These are phyloP conservation scores for Aspergillus asperescens DNA, from an alignment of 495 filamentous ascomycete species.

Conservation along the genomic window DNA sequence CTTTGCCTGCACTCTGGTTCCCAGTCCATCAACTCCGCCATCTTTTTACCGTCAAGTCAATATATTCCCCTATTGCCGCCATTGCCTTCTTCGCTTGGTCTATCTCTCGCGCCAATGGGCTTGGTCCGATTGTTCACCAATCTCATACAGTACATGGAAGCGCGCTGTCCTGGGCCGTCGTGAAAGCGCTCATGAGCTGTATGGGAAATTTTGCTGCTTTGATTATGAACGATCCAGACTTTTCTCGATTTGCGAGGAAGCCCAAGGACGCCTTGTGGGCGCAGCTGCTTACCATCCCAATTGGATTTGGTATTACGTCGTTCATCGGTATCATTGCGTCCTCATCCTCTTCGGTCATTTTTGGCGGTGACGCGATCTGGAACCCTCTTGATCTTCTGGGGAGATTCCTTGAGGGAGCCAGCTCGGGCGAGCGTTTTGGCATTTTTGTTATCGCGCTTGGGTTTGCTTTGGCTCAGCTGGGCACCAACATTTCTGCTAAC, in stretches of 20 bases:
- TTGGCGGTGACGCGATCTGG: conserved; percentile 70
- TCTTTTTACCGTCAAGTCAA: conserved; percentile 87
- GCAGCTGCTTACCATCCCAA: conserved; percentile 79
- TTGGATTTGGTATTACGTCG: conserved; percentile 81
- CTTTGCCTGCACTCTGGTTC: conserved; percentile 79
- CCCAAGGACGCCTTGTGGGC: conserved; percentile 84
- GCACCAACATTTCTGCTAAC: conserved; percentile 93
- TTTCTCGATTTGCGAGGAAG: conserved; percentile 76
- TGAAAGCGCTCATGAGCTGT: conserved; percentile 79
- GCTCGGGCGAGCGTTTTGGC: conserved; percentile 72
- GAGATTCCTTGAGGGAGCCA: conserved; percentile 67
- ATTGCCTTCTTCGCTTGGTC: conserved; percentile 91
- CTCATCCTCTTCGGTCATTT: conserved; percentile 77
- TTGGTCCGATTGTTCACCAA: conserved; percentile 81
- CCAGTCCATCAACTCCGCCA: conserved; percentile 61
- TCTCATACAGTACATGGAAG: conserved; percentile 58
- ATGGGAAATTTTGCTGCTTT: conserved; percentile 93
- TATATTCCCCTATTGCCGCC: conserved; percentile 76
- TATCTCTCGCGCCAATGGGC: conserved; percentile 72
- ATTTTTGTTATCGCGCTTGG: conserved; percentile 82
- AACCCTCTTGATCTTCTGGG: conserved; percentile 75
- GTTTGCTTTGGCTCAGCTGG: conserved; percentile 82
- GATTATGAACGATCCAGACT: conserved; percentile 77
- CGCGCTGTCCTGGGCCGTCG: conserved; percentile 71
- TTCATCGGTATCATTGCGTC: conserved; percentile 94